Evolutionary conservation across 257 asterid genomes (phyloP).

Genomic region (Euphrasia confusa): DNA sequence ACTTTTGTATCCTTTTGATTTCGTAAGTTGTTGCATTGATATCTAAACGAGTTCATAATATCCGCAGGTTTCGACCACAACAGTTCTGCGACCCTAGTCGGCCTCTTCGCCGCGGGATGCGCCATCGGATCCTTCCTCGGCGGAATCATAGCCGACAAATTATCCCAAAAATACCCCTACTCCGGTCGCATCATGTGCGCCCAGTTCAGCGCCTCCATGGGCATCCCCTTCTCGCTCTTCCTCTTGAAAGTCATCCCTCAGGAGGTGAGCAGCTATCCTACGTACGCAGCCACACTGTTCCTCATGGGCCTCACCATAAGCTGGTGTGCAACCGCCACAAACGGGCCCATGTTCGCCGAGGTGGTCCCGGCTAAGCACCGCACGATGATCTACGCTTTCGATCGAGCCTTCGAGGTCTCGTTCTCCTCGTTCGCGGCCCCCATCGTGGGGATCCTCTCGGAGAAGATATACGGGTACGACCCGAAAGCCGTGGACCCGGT

Average conservation of each 20-base stretch:
- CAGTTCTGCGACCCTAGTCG: constrained; percentile 69
- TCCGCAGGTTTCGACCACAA: constrained; percentile 87
- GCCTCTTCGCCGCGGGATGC: constrained; percentile 89
- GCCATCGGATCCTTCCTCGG: constrained; percentile 87
- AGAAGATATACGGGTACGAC: constrained; percentile 80
- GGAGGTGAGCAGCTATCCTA: constrained; percentile 49
- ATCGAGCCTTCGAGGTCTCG: constrained; percentile 86
- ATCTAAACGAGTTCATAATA: neutral
- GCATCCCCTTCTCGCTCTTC: constrained; percentile 83
- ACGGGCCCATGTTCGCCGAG: constrained; percentile 96
- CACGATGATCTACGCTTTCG: constrained; percentile 93
- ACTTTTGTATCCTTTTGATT: too few species aligned
- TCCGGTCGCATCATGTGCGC: constrained; percentile 90
- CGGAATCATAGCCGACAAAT: constrained; percentile 76
- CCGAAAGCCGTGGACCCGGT: constrained; percentile 68
- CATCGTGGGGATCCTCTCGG: constrained; percentile 77
- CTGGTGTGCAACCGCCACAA: constrained; percentile 91
- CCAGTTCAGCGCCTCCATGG: constrained; percentile 85
- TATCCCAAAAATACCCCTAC: constrained; percentile 64
- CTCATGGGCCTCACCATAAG: constrained; percentile 85
- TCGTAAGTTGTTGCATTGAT: too few species aligned
- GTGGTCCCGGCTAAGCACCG: constrained; percentile 90
- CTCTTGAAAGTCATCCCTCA: constrained; percentile 70
- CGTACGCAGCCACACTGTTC: constrained; percentile 65
- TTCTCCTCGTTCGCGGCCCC: constrained; percentile 97